These are phyloP conservation scores for Litsea cubeba DNA, from an alignment of 164 flowering plant genomes.

Conservation along the genomic window DNA sequence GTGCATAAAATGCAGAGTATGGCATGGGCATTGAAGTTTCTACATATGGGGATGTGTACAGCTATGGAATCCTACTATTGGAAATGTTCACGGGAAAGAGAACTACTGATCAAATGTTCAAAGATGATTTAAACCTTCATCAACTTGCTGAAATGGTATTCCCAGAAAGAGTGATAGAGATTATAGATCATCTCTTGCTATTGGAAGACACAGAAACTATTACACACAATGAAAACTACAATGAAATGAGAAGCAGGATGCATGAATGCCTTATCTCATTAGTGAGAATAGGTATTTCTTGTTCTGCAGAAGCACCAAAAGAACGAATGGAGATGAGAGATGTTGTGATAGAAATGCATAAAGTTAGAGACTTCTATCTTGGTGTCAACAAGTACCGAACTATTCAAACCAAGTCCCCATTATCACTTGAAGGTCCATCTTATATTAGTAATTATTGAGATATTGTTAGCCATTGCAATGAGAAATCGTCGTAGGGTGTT, in stretches of 20 bases:
- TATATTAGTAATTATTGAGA: background rate
- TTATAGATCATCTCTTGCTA: background rate
- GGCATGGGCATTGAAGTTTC: conserved; percentile 20
- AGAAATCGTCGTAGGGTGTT: no score
- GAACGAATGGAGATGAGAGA: conserved; percentile 9
- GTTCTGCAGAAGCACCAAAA: background rate
- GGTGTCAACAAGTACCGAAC: background rate
- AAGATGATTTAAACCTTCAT: background rate
- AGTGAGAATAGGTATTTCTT: background rate
- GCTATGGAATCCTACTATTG: conserved; percentile 29
- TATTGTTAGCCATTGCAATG: background rate
- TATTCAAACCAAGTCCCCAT: background rate
- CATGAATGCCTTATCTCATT: background rate
- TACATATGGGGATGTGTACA: conserved; percentile 23
- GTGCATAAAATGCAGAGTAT: conserved; percentile 19
- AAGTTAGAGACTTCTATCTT: conserved; percentile 1
- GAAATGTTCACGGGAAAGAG: conserved; percentile 30
- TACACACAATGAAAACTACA: background rate
- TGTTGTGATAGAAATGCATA: background rate
- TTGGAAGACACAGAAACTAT: background rate
- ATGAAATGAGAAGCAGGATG: background rate
- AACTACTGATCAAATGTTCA: conserved; percentile 21
- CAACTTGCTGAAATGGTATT: background rate
- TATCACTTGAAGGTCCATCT: background rate
- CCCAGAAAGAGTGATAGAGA: background rate